Conservation (phyloP, 202 grass and related monocot genomes). For the Bolboschoenoplectus hybrid region DNA sequence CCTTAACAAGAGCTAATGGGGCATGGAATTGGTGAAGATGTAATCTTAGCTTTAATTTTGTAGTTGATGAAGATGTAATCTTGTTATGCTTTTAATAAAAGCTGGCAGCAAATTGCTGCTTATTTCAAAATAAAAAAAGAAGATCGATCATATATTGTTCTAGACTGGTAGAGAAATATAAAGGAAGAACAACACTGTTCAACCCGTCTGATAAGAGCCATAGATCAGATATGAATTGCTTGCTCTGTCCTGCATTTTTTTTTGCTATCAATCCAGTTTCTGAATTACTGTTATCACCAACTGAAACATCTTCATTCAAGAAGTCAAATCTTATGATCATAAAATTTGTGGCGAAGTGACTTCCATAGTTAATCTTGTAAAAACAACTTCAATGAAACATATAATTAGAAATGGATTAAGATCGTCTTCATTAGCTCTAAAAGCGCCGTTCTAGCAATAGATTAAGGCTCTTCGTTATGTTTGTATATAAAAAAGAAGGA, state of each 20-base stretch:
- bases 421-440: too few relatives aligned
- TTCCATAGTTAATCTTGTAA: background rate
- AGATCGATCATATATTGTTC: background rate
- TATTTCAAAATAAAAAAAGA: too few relatives aligned
- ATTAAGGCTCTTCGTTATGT: too few relatives aligned
- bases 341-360: background rate
- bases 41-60: too few relatives aligned
- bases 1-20: background rate
- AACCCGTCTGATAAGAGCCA: background rate
- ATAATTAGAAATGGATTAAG: too few relatives aligned
- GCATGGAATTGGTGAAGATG: constrained; percentile 5
- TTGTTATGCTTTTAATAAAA: too few relatives aligned
- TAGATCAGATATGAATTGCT: background rate
- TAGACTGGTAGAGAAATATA: background rate
- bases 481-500: too few relatives aligned
- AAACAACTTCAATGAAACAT: background rate
- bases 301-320: background rate
- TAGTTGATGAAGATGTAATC: too few relatives aligned
- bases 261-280: background rate
- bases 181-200: background rate
- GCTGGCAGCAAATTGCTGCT: too few relatives aligned
- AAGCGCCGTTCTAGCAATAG: too few relatives aligned
- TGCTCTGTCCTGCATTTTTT: background rate
- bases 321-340: background rate
- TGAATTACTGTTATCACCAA: background rate